Base-by-base conservation (phyloP, 2,329 filamentous ascomycete species). In the Cytospora mali region DNA sequence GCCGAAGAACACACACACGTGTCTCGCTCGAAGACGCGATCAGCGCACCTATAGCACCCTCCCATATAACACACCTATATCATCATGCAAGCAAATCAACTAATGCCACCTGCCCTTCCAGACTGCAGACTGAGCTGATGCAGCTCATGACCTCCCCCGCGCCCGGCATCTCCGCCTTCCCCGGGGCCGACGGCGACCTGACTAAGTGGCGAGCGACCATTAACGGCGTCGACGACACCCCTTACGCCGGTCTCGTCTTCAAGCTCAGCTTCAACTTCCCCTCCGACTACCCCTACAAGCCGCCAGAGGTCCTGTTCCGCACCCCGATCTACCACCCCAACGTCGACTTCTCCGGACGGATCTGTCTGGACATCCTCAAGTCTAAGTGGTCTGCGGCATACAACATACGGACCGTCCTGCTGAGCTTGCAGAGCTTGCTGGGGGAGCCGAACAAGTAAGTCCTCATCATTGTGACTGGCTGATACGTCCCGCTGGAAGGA, bases 291-390 rank as follows among this genome's bases (percentile, higher is more conserved):
- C 95, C 95, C 11, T 97, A 97, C 76, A 86, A 89, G 1, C 87
- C 95, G 25, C 95, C 95, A 0, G 92, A 90, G 2, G 95, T 99
- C 21, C 84, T 97, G 64, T 99, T 97, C 87, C 96, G 93, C 81
- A 99, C 96, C 7, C 95, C 95, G 42, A 97, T 99, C 78, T 99
- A 98, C 82, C 95, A 99, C 77, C 95, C 95, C 59, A 99, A 99
- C 71, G 92, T 99, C 70, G 95, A 99, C 79, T 97, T 99, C 80
- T 93, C 91, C 4, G 95, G 95, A 48, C 87, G 95, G 62, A 99
- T 99, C 77, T 99, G 95, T 76, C 84, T 99, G 65, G 96, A 99
- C 73, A 99, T 99, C 69, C 83, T 99, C 68, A 98, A 97, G 84
- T 95, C 98, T 77, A 97, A 97, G 81, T 99, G 95, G 95, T 97